Evolutionary conservation across 2,329 filamentous ascomycete species (phyloP).

Genomic region (Diaporthe sp.): DNA sequence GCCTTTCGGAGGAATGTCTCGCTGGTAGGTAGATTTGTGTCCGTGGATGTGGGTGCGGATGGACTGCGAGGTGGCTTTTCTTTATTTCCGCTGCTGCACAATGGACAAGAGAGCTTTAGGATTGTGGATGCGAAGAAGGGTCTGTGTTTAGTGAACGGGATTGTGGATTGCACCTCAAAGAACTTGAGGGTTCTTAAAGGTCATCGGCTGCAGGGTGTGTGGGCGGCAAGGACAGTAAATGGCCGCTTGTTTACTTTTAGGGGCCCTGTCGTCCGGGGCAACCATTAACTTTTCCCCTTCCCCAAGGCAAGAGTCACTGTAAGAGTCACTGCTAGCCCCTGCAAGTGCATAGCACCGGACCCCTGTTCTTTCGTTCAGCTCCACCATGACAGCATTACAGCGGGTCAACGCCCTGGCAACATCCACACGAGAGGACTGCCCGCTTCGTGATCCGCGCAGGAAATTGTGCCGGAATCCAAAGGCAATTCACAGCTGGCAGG

Average conservation of each 20-base stretch:
- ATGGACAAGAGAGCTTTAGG: background rate
- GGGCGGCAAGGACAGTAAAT: background rate
- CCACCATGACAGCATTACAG: constrained; percentile 26
- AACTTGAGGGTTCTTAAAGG: constrained; percentile 22
- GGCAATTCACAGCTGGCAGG: background rate
- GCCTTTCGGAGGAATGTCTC: constrained; percentile 8
- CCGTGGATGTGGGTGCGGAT: background rate
- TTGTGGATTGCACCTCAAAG: background rate
- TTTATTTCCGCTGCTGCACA: background rate
- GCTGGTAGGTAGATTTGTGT: background rate
- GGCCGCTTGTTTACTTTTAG: constrained; percentile 26
- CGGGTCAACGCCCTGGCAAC: constrained; percentile 15
- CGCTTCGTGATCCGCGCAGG: background rate
- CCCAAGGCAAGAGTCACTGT: background rate
- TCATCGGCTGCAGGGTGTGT: background rate
- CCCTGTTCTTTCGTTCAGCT: background rate
- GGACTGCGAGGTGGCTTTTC: background rate
- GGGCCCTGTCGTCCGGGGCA: constrained; percentile 31
- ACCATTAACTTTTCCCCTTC: constrained; percentile 15
- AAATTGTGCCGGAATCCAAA: background rate
- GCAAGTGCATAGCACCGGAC: background rate
- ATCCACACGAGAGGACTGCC: background rate
- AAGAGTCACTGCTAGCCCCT: constrained; percentile 1
- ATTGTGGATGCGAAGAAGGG: constrained; percentile 1
- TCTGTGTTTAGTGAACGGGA: background rate